Evolutionary conservation across 345 rosid species (phyloP).

Genomic region (Mangifera indica): DNA sequence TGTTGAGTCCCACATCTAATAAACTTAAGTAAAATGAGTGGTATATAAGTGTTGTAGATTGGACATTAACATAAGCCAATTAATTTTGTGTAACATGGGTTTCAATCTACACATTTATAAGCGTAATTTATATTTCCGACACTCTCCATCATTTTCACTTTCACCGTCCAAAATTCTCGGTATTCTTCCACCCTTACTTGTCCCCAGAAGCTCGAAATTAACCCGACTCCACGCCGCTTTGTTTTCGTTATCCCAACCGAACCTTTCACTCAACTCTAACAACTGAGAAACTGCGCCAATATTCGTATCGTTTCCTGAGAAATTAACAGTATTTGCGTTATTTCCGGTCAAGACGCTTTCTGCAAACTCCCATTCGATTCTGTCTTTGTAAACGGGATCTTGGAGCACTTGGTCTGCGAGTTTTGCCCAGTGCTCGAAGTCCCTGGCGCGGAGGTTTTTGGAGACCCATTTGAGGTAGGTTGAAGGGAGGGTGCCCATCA

Average conservation of each 20-base stretch:
- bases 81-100: too few relatives aligned
- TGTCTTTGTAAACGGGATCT: slow-evolving; percentile 66
- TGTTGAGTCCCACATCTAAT: too few relatives aligned
- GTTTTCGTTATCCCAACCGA: slow-evolving; percentile 83
- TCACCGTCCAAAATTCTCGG: slow-evolving; percentile 43
- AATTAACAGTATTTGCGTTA: neutral
- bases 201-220: slow-evolving; percentile 69
- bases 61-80: too few relatives aligned
- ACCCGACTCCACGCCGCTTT: slow-evolving; percentile 65
- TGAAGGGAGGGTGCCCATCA: slow-evolving; percentile 81
- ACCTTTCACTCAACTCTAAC: slow-evolving; percentile 72
- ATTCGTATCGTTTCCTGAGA: slow-evolving; percentile 5
- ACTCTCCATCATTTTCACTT: slow-evolving; percentile 3
- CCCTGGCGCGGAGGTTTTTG: slow-evolving; percentile 60
- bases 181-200: slow-evolving; percentile 69
- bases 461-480: slow-evolving; percentile 77
- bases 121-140: too few relatives aligned
- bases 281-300: slow-evolving; percentile 45
- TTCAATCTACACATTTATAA: too few relatives aligned
- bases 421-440: slow-evolving; percentile 64
- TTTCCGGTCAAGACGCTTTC: slow-evolving; percentile 51
- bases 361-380: slow-evolving; percentile 79
- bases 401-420: slow-evolving; percentile 70
- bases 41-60: too few relatives aligned
- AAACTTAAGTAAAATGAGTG: too few relatives aligned